Base-by-base conservation (phyloP, 2,329 filamentous ascomycete genomes). In the Cytospora paraplurivora region DNA sequence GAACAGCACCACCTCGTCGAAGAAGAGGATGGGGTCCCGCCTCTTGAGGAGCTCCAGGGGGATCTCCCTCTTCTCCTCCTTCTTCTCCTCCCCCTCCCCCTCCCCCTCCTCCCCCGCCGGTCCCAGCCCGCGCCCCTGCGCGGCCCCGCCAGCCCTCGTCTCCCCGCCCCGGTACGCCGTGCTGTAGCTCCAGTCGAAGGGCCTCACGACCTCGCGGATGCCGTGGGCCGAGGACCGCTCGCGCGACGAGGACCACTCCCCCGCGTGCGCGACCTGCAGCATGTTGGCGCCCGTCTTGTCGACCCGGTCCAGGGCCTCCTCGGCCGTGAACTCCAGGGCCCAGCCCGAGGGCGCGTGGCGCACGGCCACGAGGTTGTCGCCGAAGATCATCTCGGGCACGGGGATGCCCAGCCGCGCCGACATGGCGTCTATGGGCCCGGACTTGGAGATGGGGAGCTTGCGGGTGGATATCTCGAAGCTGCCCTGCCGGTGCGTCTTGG, bases 311-410 rank as follows among this genome's bases (percentile, higher is more conserved):
- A 99, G 83, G 32, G 94, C 95, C 73, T 94, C 92, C 70, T 88
- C 90, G 27, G 95, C 90, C 74, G 89, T 89, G 81, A 98, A 99
- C 59, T 83, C 79, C 67, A 98, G 81, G 52, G 81, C 80, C 92
- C 93, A 99, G 52, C 87, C 86, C n/a, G 84, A 87, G 21, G 84
- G 82, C n/a, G 79, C 67, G 78, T 98, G 92, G 59, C 87, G 81
- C 65, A 99, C 83, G 7, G 85, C 79, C 49, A 96, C 88, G 63
- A 90, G 80, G 76, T 99, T 99, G 80, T 99, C 93, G 66, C 95
- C 95, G 74, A 99, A 99, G 68, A 99, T 99, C 95, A 99, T 99
- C 79, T 99, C 95, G 10, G 95, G 95, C 49, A 94, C 87, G 19
- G 94, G 88, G 73, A 99, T 97, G 35, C 88, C 88, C 60, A 99